These are phyloP conservation scores for Wickerhamiella alocasiicola DNA, from an alignment of 805 yeast genomes.

Conservation along the genomic window DNA sequence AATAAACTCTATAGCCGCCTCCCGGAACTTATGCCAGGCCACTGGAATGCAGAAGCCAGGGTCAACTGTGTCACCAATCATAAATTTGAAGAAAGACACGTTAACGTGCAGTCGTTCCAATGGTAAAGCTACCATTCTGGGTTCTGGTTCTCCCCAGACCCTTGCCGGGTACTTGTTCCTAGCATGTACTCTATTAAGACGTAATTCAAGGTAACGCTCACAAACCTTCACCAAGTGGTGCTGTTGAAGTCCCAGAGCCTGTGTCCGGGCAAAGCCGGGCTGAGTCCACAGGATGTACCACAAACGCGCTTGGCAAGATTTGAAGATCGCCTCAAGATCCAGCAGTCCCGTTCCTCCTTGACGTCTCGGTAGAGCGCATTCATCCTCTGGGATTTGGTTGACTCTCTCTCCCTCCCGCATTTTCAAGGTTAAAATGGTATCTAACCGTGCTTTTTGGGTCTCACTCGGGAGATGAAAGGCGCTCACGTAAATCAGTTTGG, in stretches of 20 bases:
- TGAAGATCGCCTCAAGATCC: background rate
- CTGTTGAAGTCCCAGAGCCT: background rate
- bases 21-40: too few relatives aligned
- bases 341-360: conserved; percentile 3
- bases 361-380: background rate
- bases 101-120: too few relatives aligned
- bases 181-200: too few relatives aligned
- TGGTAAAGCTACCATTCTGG: too few relatives aligned
- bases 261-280: background rate
- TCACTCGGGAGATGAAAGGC: conserved; percentile 1
- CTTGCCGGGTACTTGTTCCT: too few relatives aligned
- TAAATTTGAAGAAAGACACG: too few relatives aligned
- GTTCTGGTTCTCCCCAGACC: too few relatives aligned
- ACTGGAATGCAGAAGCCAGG: too few relatives aligned
- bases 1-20: too few relatives aligned
- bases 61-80: too few relatives aligned
- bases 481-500: background rate
- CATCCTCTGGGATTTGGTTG: background rate
- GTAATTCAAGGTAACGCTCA: too few relatives aligned
- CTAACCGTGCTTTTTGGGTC: background rate
- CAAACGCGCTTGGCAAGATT: background rate
- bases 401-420: background rate
- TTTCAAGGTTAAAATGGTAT: background rate
- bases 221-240: too few relatives aligned
- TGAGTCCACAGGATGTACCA: background rate